phyloP scores from a whole-genome alignment of 495 filamentous ascomycete species.

The Daldinia concentrica region DNA sequence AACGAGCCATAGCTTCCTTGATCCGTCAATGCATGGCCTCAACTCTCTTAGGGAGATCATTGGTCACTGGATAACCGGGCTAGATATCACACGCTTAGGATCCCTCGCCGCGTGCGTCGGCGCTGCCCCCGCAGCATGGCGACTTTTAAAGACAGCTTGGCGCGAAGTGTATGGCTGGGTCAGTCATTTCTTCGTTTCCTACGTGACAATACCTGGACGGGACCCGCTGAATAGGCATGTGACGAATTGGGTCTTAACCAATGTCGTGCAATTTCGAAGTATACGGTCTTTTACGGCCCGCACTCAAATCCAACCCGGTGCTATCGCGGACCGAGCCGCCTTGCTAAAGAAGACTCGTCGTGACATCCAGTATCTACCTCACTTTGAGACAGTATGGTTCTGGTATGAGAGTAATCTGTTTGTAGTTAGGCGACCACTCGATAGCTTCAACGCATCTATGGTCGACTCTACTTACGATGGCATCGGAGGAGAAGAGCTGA shows the following conservation, averaged over 20 bases:
- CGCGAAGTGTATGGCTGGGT: constrained; percentile 52
- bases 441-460: constrained; percentile 53
- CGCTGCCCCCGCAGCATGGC: constrained; percentile 44
- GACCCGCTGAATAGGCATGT: constrained; percentile 57
- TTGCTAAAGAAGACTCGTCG: constrained; percentile 54
- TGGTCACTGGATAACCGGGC: constrained; percentile 42
- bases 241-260: constrained; percentile 55
- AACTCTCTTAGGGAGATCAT: constrained; percentile 41
- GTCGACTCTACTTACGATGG: constrained; percentile 47
- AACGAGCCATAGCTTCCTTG: constrained; percentile 39
- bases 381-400: constrained; percentile 57
- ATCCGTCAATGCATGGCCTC: constrained; percentile 41
- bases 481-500: constrained; percentile 54
- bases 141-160: constrained; percentile 42
- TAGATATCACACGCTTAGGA: constrained; percentile 46
- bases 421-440: constrained; percentile 52
- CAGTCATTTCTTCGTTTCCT: constrained; percentile 53
- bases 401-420: constrained; percentile 54
- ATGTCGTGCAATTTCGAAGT: constrained; percentile 49
- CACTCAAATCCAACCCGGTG: constrained; percentile 48
- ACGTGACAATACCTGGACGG: constrained; percentile 51
- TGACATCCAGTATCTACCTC: constrained; percentile 57
- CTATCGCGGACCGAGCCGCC: constrained; percentile 49
- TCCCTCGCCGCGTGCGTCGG: constrained; percentile 46
- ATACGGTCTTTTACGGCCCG: constrained; percentile 54